These are phyloP conservation scores for Eragrostis curvula DNA, from an alignment of 176 grass and related monocot species.

Conservation along the genomic window DNA sequence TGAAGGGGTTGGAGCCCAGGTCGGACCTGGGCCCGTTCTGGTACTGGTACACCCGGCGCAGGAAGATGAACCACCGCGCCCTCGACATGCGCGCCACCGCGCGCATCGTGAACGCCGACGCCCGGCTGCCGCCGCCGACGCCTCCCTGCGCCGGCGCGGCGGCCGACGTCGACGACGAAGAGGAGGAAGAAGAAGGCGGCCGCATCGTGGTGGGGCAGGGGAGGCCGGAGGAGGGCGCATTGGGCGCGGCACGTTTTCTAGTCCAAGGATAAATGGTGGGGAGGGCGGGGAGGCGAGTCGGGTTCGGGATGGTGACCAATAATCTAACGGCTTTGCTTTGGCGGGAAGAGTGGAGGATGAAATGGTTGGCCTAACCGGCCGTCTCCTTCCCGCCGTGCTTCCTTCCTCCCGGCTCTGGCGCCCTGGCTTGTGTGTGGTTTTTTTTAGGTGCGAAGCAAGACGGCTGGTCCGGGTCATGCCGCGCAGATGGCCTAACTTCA, in stretches of 20 bases:
- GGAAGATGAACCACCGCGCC: constrained; percentile 92
- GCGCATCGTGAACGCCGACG: constrained; percentile 56
- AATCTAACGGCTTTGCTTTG: constrained; percentile 99
- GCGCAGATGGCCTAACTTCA: constrained; percentile 20
- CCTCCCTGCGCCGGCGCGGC: not conserved
- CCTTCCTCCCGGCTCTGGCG: constrained; percentile 18
- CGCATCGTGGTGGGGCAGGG: constrained; percentile 37
- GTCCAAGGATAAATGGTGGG: constrained; percentile 54
- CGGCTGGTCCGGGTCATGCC: not conserved
- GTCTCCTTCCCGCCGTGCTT: constrained; percentile 50
- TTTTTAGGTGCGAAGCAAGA: constrained; percentile 54
- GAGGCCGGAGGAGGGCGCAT: not conserved
- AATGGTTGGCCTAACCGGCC: constrained; percentile 63
- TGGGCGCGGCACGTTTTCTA: constrained; percentile 47
- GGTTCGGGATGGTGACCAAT: constrained; percentile 79
- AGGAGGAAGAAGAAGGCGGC: constrained; percentile 21
- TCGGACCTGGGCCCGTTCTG: constrained; percentile 93
- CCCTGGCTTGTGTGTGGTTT: constrained; percentile 49
- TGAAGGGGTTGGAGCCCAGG: constrained; percentile 90
- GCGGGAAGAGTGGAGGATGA: constrained; percentile 70
- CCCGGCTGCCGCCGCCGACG: constrained; percentile 1
- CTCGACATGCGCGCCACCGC: constrained; percentile 69
- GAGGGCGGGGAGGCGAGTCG: constrained; percentile 39
- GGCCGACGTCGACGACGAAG: not conserved
- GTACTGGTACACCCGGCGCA: constrained; percentile 90